Evolutionary conservation across 768 basidiomycete genomes (phyloP).

Genomic region (Bullera alba): DNA sequence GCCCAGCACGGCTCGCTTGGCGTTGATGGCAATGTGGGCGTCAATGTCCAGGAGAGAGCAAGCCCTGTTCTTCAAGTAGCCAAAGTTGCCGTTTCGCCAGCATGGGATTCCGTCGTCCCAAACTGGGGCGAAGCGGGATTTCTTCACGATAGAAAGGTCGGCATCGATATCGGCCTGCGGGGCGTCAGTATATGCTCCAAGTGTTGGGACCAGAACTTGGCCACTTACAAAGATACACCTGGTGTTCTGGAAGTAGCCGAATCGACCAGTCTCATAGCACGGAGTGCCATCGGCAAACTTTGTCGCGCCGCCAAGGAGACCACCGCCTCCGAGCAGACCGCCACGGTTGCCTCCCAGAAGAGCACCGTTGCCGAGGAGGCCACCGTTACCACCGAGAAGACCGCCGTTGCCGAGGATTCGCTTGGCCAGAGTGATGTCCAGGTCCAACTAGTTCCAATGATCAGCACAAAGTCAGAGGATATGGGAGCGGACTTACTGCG

Average conservation of each 20-base stretch:
- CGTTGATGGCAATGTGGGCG: not conserved
- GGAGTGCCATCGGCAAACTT: not conserved
- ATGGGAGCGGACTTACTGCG: slow-evolving; percentile 3
- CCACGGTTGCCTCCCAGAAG: too few relatives aligned
- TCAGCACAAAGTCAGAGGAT: not conserved
- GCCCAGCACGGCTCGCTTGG: not conserved
- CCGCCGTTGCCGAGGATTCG: slow-evolving; percentile 5
- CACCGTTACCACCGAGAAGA: too few relatives aligned
- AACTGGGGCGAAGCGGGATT: not conserved
- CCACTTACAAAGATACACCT: not conserved
- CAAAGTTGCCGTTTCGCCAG: slow-evolving; percentile 4
- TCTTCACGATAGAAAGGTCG: not conserved
- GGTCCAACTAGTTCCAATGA: not conserved
- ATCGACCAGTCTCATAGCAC: not conserved
- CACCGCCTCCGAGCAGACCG: not conserved
- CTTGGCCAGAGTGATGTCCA: not conserved
- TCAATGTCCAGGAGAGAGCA: slow-evolving; percentile 2
- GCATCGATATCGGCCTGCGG: not conserved
- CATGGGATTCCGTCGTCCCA: slow-evolving; percentile 1
- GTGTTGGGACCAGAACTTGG: too few relatives aligned
- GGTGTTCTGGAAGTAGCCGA: not conserved
- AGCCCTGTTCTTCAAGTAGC: not conserved
- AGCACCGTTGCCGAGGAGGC: too few relatives aligned
- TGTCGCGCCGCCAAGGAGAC: too few relatives aligned
- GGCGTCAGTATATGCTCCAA: too few relatives aligned